Base-by-base conservation (phyloP, 768 basidiomycete genomes). In the Astraeus odoratus region DNA sequence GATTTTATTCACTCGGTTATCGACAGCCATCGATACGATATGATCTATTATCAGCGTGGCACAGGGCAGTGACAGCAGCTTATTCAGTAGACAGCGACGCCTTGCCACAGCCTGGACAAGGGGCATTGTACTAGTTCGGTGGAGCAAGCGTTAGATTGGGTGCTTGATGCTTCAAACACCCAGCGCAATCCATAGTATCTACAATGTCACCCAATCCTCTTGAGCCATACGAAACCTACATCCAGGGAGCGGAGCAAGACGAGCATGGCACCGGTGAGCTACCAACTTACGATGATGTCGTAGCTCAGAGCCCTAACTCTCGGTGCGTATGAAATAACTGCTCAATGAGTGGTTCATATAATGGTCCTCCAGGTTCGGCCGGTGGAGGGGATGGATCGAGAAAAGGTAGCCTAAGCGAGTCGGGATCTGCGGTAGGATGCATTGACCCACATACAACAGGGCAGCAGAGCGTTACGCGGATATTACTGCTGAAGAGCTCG, bases 301-400 rank as follows among this genome's bases (percentile, higher is more conserved):
- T 81, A 4, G 69, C 73, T 6, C 79, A 86, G 57, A 75, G 80
- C 50, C 83, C 88, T 4, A 90, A 91, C 67, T 90, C 88, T 27
- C 83, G 88, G 86, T 77, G 61, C 53, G 70, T 7, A 41, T 49
- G 16, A 45, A 36, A 50, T 36, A 45, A 33, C n/a, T 16, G 16
- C 25, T 40, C n/a, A 45, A 39, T 26, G 37, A 34, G 31, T 15
- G 6, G 8, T 15, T 20, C 20, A 22, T 37, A 43, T 53, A 16
- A 43, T 44, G n/a, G 23, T 29, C 16, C 23, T 23, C 8, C 54
- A 91, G 88, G 56, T 91, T 91, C 55, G 88, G 88, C 16, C 71
- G 88, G 47, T 92, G 88, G 88, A 77, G 74, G 58, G 78, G 80
- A 5, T 92, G 88, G 88, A 85, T 92, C 45, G 88, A 92, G 68